Conservation (phyloP, 2,329 filamentous ascomycete genomes). For the Colletotrichum nymphaeae region DNA sequence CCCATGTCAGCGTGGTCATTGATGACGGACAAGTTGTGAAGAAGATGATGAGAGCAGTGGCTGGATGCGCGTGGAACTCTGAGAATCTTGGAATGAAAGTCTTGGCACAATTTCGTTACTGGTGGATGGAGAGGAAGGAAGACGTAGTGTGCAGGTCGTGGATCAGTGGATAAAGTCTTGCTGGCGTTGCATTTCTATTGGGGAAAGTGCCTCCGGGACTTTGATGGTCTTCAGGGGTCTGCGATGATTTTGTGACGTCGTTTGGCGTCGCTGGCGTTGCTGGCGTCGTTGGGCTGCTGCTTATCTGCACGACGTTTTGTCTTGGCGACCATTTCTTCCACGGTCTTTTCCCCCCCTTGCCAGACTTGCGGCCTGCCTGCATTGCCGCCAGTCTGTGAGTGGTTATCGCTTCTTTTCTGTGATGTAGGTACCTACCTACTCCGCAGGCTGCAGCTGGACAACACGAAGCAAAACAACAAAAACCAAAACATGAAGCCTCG, state of each 20-base stretch:
- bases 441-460: not conserved
- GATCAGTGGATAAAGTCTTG: not conserved
- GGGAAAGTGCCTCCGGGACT: not conserved
- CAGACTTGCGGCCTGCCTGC: not conserved
- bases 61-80: not conserved
- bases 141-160: not conserved
- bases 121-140: not conserved
- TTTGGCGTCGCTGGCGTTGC: not conserved
- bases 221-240: slow-evolving; percentile 1
- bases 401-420: not conserved
- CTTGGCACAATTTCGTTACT: not conserved
- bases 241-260: slow-evolving; percentile 13
- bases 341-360: not conserved
- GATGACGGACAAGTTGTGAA: not conserved
- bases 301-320: slow-evolving; percentile 16
- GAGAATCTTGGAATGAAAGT: not conserved
- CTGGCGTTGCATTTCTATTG: not conserved
- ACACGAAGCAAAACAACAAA: not conserved
- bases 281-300: not conserved
- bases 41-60: not conserved
- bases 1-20: not conserved
- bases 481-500: not conserved
- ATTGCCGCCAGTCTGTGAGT: slow-evolving; percentile 5
- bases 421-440: too few relatives aligned
- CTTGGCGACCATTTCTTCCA: not conserved